A percentile compares a stretch with the other conserved stretches of the same genome.
phyloP scores from a whole-genome alignment of 2,329 filamentous ascomycete genomes.

The Aspergillus alliaceus region DNA sequence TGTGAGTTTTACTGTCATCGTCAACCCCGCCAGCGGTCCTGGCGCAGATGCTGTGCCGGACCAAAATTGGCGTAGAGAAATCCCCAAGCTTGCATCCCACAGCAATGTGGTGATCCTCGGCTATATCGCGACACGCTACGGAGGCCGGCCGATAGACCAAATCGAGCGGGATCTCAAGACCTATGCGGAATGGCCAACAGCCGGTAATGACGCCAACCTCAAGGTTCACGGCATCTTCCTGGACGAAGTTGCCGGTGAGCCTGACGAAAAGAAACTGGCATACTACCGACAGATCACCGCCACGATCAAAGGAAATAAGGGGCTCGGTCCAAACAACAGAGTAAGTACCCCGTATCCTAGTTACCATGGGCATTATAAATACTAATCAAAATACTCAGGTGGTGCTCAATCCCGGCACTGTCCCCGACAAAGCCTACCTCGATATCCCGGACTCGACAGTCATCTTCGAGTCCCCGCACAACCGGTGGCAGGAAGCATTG shows the following conservation, averaged over 20 bases:
- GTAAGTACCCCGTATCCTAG: not conserved
- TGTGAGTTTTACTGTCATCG: slow-evolving; percentile 21
- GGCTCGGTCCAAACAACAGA: slow-evolving; percentile 8
- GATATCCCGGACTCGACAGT: slow-evolving; percentile 8
- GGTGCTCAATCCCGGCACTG: slow-evolving; percentile 12
- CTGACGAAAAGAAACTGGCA: not conserved
- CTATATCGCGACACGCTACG: slow-evolving; percentile 7
- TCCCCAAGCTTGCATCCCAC: slow-evolving; percentile 4
- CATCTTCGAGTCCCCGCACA: slow-evolving; percentile 15
- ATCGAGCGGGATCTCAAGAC: slow-evolving; percentile 10
- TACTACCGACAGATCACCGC: slow-evolving; percentile 5
- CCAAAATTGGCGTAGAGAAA: slow-evolving; percentile 4
- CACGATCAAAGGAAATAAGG: not conserved
- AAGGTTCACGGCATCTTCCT: slow-evolving; percentile 13
- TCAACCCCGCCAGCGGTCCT: slow-evolving; percentile 21
- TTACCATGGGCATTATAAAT: not conserved
- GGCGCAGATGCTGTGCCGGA: slow-evolving; percentile 7
- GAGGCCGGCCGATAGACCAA: not conserved
- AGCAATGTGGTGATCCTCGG: slow-evolving; percentile 10
- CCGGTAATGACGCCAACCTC: slow-evolving; percentile 6
- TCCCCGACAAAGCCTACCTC: slow-evolving; percentile 12
- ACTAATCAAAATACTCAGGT: slow-evolving; percentile 2
- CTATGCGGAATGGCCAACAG: slow-evolving; percentile 10
- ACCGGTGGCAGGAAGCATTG: not conserved
- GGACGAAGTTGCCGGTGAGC: slow-evolving; percentile 9